A percentile compares a stretch with the other conserved stretches of the same genome.
Conservation (phyloP, 257 asterid genomes). For the Jacaranda mimosifolia region DNA sequence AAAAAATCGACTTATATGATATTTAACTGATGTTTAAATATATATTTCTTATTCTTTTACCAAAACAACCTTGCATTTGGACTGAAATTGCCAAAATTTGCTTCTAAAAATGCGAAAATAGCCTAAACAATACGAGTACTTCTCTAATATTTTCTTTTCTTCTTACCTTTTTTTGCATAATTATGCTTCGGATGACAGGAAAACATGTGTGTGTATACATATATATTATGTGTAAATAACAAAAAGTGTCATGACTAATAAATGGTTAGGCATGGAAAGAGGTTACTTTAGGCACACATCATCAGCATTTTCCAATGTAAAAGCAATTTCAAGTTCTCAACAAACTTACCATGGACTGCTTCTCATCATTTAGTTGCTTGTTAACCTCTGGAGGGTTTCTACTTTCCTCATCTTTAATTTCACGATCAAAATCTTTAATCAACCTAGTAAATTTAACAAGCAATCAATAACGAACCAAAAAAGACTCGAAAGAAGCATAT, state of each 20-base stretch:
- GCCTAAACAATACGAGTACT: not conserved
- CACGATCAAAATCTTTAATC: conserved; percentile 96
- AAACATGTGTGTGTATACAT: too few relatives aligned
- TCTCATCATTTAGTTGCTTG: conserved; percentile 94
- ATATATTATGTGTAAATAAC: not conserved
- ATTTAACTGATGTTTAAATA: not conserved
- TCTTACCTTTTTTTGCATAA: not conserved
- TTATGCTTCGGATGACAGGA: not conserved
- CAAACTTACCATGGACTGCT: conserved; percentile 83
- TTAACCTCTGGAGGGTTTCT: conserved; percentile 76
- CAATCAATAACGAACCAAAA: conserved; percentile 18
- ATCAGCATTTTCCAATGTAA: not conserved
- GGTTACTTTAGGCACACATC: not conserved
- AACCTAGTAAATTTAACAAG: conserved; percentile 53
- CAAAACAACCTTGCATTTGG: not conserved
- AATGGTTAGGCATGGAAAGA: not conserved
- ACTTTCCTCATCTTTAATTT: conserved; percentile 93
- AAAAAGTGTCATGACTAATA: not conserved
- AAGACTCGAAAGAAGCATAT: conserved; percentile 29
- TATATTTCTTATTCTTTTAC: not conserved
- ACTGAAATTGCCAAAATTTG: not conserved
- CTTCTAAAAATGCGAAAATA: not conserved
- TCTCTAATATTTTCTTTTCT: too few relatives aligned
- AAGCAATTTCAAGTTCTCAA: conserved; percentile 17
- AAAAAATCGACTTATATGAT: not conserved